Conservation (phyloP, 495 filamentous ascomycete species). For the Aspergillus bertholletiae region DNA sequence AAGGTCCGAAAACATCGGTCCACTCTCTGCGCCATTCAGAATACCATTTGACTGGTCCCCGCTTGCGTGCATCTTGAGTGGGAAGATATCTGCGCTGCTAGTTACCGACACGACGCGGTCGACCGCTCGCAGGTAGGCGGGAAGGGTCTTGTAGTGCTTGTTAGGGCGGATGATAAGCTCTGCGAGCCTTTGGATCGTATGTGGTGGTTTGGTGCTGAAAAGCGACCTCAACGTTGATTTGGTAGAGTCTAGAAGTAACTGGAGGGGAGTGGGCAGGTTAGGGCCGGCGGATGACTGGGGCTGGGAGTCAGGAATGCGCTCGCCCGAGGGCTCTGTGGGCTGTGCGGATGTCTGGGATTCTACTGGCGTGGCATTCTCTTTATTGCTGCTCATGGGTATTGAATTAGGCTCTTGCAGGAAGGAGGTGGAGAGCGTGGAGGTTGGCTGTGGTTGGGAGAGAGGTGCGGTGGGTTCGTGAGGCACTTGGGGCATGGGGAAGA, state of each 20-base stretch:
- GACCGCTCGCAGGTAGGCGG: conserved; percentile 83
- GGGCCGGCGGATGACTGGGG: conserved; percentile 45
- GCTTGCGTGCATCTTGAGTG: conserved; percentile 61
- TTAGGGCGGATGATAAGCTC: conserved; percentile 82
- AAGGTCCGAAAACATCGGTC: conserved; percentile 29
- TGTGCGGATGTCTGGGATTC: conserved; percentile 31
- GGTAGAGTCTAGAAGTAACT: conserved; percentile 62
- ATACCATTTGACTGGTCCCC: conserved; percentile 46
- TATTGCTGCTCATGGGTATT: conserved; percentile 39
- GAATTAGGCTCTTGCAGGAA: conserved; percentile 31
- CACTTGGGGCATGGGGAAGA: conserved; percentile 46
- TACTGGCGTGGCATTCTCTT: conserved; percentile 49
- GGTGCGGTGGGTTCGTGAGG: conserved; percentile 25
- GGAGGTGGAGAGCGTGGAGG: conserved; percentile 28
- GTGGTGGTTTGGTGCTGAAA: conserved; percentile 76
- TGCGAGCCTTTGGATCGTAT: conserved; percentile 88
- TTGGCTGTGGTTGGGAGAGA: conserved; percentile 17
- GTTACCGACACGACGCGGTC: conserved; percentile 91
- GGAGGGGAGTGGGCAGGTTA: conserved; percentile 60
- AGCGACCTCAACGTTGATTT: conserved; percentile 59
- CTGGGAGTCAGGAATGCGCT: conserved; percentile 44
- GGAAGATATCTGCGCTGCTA: conserved; percentile 75
- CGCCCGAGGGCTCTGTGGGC: conserved; percentile 39
- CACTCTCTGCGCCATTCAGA: conserved; percentile 28
- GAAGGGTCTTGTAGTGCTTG: conserved; percentile 73